Percentiles rank a stretch among this genome's conserved stretches.
Evolutionary conservation across 2,329 filamentous ascomycete species (phyloP).

Genomic region (Sclerotinia sclerotiorum): DNA sequence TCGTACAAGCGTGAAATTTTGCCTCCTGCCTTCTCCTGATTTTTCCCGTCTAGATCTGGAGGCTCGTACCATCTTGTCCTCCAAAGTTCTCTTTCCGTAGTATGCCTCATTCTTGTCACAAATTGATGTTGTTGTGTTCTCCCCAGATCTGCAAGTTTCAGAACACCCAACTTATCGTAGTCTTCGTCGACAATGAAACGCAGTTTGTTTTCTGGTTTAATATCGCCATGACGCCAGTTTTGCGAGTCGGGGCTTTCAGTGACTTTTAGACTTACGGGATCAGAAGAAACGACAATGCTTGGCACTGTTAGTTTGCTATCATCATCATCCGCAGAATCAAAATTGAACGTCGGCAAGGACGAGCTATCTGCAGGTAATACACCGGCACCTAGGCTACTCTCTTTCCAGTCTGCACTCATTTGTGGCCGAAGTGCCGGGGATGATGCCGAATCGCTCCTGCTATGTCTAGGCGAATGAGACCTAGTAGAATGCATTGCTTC

Average conservation of each 20-base stretch:
- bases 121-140: constrained; percentile 10
- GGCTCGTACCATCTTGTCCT: constrained; percentile 10
- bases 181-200: not conserved
- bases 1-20: constrained; percentile 10
- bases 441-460: not conserved
- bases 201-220: constrained; percentile 3
- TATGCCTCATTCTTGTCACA: not conserved
- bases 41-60: not conserved
- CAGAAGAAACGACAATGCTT: not conserved
- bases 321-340: not conserved
- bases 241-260: not conserved
- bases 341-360: not conserved
- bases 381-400: not conserved
- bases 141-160: constrained; percentile 17
- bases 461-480: not conserved
- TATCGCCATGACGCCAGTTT: constrained; percentile 8
- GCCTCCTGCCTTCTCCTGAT: not conserved
- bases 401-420: not conserved
- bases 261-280: not conserved
- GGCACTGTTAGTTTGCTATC: not conserved
- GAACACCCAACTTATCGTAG: not conserved
- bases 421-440: not conserved
- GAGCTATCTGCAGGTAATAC: not conserved
- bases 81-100: not conserved
- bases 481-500: constrained; percentile 10